Evolutionary conservation across 2,329 filamentous ascomycete genomes (phyloP).

Genomic region (Fusarium sp.): DNA sequence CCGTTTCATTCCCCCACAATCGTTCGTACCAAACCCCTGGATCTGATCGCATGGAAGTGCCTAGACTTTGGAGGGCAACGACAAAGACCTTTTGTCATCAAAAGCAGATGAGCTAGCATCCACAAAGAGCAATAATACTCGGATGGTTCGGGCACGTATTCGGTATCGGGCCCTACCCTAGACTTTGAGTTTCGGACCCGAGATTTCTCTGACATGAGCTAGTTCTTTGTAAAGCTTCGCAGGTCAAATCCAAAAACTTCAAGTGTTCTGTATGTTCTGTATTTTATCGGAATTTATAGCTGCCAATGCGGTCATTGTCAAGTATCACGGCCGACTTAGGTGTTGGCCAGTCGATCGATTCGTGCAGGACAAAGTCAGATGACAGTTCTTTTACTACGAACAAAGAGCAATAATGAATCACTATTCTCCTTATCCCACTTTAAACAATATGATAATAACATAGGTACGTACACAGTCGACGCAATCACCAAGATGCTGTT

Average conservation of each 20-base stretch:
- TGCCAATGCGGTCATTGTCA: too few species aligned
- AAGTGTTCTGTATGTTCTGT: too few species aligned
- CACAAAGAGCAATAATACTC: background rate
- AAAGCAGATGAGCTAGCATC: constrained; percentile 19
- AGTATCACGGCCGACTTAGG: too few species aligned
- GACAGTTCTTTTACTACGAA: background rate
- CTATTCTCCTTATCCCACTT: background rate
- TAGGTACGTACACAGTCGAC: constrained; percentile 6
- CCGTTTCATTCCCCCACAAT: constrained; percentile 31
- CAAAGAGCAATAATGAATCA: background rate
- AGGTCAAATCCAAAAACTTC: too few species aligned
- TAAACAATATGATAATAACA: background rate
- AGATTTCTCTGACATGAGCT: too few species aligned
- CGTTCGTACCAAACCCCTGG: constrained; percentile 22
- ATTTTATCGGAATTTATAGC: too few species aligned
- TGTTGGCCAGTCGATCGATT: too few species aligned
- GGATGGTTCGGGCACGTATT: background rate
- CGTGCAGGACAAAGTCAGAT: background rate
- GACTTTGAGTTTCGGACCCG: background rate
- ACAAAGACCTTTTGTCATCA: too few species aligned
- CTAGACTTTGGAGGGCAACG: too few species aligned
- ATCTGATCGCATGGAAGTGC: too few species aligned
- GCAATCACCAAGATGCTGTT: constrained; percentile 30
- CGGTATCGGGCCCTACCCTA: constrained; percentile 6
- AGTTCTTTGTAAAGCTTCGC: too few species aligned